phyloP scores from a whole-genome alignment of 2,329 filamentous ascomycete species.

The Xylaria sp. region DNA sequence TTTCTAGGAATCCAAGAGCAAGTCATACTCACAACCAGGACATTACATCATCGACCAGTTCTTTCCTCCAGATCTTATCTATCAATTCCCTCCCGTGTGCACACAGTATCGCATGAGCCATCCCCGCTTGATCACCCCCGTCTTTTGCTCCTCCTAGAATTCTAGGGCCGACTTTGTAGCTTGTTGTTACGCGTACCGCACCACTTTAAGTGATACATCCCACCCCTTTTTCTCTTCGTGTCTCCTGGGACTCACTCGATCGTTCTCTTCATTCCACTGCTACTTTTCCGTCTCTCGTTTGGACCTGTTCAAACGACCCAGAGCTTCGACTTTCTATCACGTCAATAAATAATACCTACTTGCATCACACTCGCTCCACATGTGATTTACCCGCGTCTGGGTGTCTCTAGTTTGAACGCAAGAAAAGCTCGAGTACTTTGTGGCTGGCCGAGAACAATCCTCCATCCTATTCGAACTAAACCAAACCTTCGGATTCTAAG shows the following conservation, averaged over 20 bases:
- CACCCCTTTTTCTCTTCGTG: conserved; percentile 10
- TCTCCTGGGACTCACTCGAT: not conserved
- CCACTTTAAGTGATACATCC: conserved; percentile 9
- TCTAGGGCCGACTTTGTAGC: conserved; percentile 25
- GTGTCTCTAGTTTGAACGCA: not conserved
- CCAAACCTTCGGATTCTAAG: not conserved
- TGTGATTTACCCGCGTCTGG: not conserved
- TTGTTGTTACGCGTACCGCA: not conserved
- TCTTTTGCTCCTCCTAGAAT: conserved; percentile 33
- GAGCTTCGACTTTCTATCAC: not conserved
- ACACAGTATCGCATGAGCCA: conserved; percentile 29
- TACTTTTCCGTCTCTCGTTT: not conserved
- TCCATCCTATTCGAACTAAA: not conserved
- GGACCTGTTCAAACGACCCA: no score
- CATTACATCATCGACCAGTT: not conserved
- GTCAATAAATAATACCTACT: not conserved
- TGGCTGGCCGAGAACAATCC: not conserved
- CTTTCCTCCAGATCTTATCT: not conserved
- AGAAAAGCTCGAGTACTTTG: not conserved
- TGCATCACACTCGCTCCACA: not conserved
- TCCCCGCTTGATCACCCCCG: conserved; percentile 31
- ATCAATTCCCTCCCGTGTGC: not conserved
- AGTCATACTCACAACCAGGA: not conserved
- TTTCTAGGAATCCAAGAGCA: not conserved
- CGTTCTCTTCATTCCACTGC: not conserved